Evolutionary conservation across 179 eudicot genomes (phyloP), one percentile per base, ranked within the genome.

Genomic region (Dionaea muscipula): DNA sequence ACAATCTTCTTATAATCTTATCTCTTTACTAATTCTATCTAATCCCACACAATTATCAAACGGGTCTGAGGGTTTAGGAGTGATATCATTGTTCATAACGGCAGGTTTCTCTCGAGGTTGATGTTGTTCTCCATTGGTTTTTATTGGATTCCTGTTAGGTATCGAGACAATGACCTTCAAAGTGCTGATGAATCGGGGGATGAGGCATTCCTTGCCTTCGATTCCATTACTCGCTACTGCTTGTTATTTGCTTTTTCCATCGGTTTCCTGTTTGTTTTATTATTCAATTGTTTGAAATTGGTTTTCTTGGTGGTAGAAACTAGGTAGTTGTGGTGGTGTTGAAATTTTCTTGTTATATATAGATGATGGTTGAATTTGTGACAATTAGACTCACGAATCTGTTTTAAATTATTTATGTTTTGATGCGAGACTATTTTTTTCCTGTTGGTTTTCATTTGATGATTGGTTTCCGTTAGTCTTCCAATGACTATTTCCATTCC

Each of bases 41-140:
- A n/a, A n/a, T n/a, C n/a, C n/a, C n/a, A n/a, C n/a, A n/a, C n/a
- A n/a, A n/a, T n/a, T n/a, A n/a, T n/a, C n/a, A n/a, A n/a, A n/a
- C n/a, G n/a, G n/a, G n/a, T n/a, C n/a, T n/a, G 70, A 7, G 88
- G 96, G 20, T 81, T 87, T 86, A 74, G 95, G 66, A 75, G 91
- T 57, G 51, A 53, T 13, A 71, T 79, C 33, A 77, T 85, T 59
- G 75, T 80, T 8, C 21, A 26, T 15, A 39, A 50, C 38, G 96
- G 96, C 26, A 73, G 75, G 67, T 75, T 85, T 53, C 57, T 80
- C 24, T 73, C 96, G 0, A 75, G 95, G 67, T 68, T 55, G n/a
- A 21, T 88, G 68, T 70, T 88, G 49, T 85, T 88, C 48, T 68
- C 77, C 13, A 47, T 88, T 4, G 95, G 95, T 26, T 82, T 88